These are phyloP conservation scores for Fusarium piperis DNA, from an alignment of 2,329 filamentous ascomycete species.

Conservation along the genomic window DNA sequence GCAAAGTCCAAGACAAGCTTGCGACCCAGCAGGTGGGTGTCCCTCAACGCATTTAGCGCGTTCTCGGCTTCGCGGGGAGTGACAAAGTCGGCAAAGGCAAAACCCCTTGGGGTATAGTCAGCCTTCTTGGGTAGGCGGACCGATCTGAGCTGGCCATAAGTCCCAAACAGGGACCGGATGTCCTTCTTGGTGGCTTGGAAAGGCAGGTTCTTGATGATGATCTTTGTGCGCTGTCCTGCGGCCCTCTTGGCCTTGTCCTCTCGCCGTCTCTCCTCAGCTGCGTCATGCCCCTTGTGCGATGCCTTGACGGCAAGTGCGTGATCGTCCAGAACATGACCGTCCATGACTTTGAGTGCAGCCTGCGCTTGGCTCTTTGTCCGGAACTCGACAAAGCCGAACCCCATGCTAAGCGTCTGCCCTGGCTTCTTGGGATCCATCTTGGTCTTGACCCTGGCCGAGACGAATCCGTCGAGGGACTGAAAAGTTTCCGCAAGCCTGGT, in stretches of 20 bases:
- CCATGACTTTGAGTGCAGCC: conserved; percentile 84
- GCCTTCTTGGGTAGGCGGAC: conserved; percentile 97
- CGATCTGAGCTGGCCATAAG: conserved; percentile 91
- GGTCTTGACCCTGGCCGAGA: conserved; percentile 90
- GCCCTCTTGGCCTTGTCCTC: conserved; percentile 86
- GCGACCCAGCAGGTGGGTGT: conserved; percentile 92
- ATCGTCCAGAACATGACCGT: conserved; percentile 86
- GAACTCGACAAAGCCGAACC: conserved; percentile 96
- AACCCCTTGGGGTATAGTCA: conserved; percentile 86
- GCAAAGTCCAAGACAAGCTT: conserved; percentile 92
- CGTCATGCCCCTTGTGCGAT: conserved; percentile 87
- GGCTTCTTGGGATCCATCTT: conserved; percentile 92
- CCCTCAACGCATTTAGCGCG: conserved; percentile 88
- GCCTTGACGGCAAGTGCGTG: conserved; percentile 87
- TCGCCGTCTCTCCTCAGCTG: conserved; percentile 84
- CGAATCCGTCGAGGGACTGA: conserved; percentile 83
- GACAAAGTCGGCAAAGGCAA: conserved; percentile 96
- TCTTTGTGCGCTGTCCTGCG: conserved; percentile 82
- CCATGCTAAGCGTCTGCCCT: conserved; percentile 91
- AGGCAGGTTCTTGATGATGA: conserved; percentile 97
- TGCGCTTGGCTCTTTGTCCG: conserved; percentile 79
- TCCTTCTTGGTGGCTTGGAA: conserved; percentile 97
- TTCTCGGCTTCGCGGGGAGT: conserved; percentile 89
- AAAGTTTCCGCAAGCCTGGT: conserved; percentile 81
- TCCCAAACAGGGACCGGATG: conserved; percentile 82